A percentile compares a stretch with the other conserved stretches of the same genome.
phyloP scores from a whole-genome alignment of 2,329 filamentous ascomycete species.

The Fusarium sp. region DNA sequence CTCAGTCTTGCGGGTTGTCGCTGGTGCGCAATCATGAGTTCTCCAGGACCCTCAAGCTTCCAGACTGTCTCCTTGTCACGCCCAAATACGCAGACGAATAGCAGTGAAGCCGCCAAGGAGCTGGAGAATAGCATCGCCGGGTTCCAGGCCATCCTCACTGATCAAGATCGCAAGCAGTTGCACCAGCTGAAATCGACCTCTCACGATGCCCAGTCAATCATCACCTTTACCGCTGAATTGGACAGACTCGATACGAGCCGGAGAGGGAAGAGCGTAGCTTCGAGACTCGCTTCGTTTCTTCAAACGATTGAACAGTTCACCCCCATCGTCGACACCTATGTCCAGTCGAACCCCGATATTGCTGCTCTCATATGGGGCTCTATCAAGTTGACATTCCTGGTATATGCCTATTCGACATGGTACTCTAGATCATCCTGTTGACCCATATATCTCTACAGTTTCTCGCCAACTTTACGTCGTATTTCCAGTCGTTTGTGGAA shows the following conservation, averaged over 20 bases:
- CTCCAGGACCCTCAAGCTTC: not conserved
- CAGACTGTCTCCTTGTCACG: not conserved
- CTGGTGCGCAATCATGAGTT: too few relatives aligned
- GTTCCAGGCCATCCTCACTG: conserved; percentile 20
- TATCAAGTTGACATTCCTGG: conserved; percentile 17
- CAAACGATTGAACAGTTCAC: conserved; percentile 29
- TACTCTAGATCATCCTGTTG: not conserved
- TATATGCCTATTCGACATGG: not conserved
- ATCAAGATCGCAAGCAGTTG: conserved; percentile 20
- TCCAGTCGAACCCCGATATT: conserved; percentile 19
- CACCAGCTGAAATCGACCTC: conserved; percentile 1
- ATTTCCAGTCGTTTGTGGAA: conserved; percentile 32
- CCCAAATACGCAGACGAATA: not conserved
- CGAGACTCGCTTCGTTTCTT: conserved; percentile 15
- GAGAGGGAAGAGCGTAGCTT: conserved; percentile 25
- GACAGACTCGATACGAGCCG: conserved; percentile 10
- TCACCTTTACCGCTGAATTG: conserved; percentile 20
- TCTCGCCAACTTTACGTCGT: conserved; percentile 31
- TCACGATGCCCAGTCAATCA: conserved; percentile 26
- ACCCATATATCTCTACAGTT: not conserved
- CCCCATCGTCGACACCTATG: conserved; percentile 15
- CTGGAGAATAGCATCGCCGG: conserved; percentile 1
- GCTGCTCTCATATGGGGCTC: conserved; percentile 22
- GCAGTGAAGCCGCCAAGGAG: not conserved
- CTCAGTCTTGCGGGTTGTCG: too few relatives aligned